Conservation (phyloP, 179 eudicot genomes). For the Silene vulgaris region DNA sequence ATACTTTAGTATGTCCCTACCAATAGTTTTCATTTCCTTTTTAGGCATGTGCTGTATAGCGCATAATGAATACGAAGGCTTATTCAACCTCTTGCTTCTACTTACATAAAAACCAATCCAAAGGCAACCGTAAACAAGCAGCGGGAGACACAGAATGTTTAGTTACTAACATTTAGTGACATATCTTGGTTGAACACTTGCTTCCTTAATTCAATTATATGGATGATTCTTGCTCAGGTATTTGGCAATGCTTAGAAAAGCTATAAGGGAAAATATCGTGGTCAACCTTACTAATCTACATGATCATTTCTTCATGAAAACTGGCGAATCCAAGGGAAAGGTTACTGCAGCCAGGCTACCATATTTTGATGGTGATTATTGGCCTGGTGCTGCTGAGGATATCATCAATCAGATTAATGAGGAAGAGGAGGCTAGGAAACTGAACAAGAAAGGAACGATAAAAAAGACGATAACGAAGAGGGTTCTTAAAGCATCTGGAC, state of each 20-base stretch:
- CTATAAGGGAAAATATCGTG: conserved; percentile 69
- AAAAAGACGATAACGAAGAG: conserved; percentile 85
- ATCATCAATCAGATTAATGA: conserved; percentile 69
- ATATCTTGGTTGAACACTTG: neutral
- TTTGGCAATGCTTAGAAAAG: conserved; percentile 79
- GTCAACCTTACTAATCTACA: conserved; percentile 80
- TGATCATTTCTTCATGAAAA: conserved; percentile 76
- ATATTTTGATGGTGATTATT: conserved; percentile 97
- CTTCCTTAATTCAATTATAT: neutral
- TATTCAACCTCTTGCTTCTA: neutral
- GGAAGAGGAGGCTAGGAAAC: conserved; percentile 85
- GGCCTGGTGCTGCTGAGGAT: conserved; percentile 99
- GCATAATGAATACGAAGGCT: no score
- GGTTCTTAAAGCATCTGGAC: conserved; percentile 90
- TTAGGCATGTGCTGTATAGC: no score
- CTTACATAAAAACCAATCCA: neutral
- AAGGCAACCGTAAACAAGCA: neutral
- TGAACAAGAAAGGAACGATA: conserved; percentile 63
- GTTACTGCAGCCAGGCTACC: conserved; percentile 96
- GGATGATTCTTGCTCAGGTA: conserved; percentile 53
- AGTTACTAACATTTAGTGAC: neutral
- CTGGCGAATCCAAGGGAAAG: conserved; percentile 89
- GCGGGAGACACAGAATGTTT: neutral
- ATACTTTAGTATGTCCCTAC: neutral
- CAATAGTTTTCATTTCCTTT: no score